Conservation (phyloP, 768 basidiomycete species). For the Pleurotus tuoliensis region DNA sequence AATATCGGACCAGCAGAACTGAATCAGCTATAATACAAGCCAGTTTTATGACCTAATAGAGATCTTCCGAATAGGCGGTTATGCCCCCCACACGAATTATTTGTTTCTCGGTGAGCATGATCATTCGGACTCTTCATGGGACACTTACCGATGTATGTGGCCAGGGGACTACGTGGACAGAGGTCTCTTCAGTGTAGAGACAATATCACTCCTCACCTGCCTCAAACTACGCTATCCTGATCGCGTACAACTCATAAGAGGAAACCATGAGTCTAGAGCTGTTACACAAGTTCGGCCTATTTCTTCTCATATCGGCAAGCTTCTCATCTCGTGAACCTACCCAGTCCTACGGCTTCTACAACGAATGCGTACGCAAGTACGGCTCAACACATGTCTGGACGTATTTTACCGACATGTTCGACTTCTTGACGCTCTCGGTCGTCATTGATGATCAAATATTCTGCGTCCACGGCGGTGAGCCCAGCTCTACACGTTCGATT, state of each 20-base stretch:
- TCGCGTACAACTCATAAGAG: conserved; percentile 92
- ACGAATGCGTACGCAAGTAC: conserved; percentile 97
- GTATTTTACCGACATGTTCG: conserved; percentile 99
- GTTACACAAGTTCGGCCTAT: conserved; percentile 84
- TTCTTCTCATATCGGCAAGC: conserved; percentile 12
- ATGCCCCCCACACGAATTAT: conserved; percentile 96
- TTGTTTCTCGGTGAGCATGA: conserved; percentile 85
- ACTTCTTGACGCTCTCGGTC: conserved; percentile 94
- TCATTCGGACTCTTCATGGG: background rate
- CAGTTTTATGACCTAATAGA: conserved; percentile 99
- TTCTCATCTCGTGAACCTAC: conserved; percentile 15
- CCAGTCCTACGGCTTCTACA: conserved; percentile 98
- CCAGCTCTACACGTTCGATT: background rate
- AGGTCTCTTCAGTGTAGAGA: conserved; percentile 97
- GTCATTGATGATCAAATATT: conserved; percentile 99
- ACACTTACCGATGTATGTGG: background rate
- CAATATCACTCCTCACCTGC: conserved; percentile 94
- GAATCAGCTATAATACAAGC: conserved; percentile 47
- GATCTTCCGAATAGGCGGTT: conserved; percentile 98
- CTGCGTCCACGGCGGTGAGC: conserved; percentile 93
- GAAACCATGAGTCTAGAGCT: conserved; percentile 96
- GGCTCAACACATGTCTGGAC: conserved; percentile 96
- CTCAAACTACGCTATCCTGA: conserved; percentile 96
- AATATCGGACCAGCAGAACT: conserved; percentile 16
- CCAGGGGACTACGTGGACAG: conserved; percentile 98